Conservation (phyloP, 2,329 filamentous ascomycete species). For the Trichophyton rubrum region DNA sequence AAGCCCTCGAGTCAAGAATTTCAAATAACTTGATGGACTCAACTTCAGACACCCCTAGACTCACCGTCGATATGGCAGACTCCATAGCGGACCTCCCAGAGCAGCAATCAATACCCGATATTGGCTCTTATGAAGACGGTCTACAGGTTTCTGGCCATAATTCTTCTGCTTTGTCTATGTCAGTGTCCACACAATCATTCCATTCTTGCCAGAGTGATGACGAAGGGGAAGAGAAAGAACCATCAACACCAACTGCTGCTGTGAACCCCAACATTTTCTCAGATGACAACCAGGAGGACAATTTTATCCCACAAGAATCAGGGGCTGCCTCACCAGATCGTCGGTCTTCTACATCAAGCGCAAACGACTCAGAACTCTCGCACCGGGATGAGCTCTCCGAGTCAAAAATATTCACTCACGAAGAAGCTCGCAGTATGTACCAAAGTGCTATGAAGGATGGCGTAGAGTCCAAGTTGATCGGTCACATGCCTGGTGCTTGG, state of each 20-base stretch:
- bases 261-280: neutral
- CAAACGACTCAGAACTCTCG: neutral
- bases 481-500: constrained; percentile 34
- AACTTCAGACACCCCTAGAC: neutral
- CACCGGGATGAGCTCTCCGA: constrained; percentile 29
- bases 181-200: constrained; percentile 1
- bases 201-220: neutral
- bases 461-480: constrained; percentile 17
- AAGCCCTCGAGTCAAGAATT: neutral
- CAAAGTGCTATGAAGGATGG: constrained; percentile 44
- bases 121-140: neutral
- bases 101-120: neutral
- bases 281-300: neutral
- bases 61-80: neutral
- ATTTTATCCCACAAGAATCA: neutral
- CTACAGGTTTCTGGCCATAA: neutral
- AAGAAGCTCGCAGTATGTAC: constrained; percentile 41
- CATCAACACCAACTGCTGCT: neutral
- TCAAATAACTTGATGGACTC: neutral
- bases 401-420: constrained; percentile 37
- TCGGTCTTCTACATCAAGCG: neutral
- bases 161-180: neutral
- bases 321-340: neutral
- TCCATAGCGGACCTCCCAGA: neutral
- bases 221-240: neutral